A percentile compares a stretch with the other conserved stretches of the same genome.
Evolutionary conservation across 169 alveolate genomes (phyloP).

Genomic region (Cryptosporidium meleagridis): DNA sequence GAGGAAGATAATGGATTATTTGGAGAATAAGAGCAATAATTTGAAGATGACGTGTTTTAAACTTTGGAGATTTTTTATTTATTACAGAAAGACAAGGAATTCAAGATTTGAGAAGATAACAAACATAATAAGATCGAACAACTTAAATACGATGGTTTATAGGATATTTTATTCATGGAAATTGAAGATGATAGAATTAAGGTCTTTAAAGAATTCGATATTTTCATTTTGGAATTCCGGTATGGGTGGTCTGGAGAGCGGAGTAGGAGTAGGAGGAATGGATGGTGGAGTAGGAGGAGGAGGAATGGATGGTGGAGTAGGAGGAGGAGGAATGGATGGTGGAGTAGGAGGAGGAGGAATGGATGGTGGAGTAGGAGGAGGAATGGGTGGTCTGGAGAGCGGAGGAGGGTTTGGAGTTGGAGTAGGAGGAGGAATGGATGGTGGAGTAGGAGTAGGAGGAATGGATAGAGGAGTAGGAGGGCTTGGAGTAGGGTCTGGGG

Average conservation of each 20-base stretch:
- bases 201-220: slow-evolving; percentile 52
- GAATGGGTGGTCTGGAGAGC: too few relatives aligned
- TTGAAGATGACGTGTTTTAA: slow-evolving; percentile 15
- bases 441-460: not conserved
- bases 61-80: slow-evolving; percentile 58
- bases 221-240: slow-evolving; percentile 23
- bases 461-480: not conserved
- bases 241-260: not conserved
- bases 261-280: not conserved
- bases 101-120: slow-evolving; percentile 26
- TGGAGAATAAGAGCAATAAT: not conserved
- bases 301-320: not conserved
- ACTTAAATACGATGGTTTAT: not conserved
- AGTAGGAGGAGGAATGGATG: too few relatives aligned
- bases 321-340: too few relatives aligned
- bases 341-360: not conserved
- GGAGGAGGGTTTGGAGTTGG: too few relatives aligned
- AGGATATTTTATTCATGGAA: slow-evolving; percentile 53
- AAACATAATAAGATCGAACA: slow-evolving; percentile 7
- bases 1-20: not conserved
- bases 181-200: slow-evolving; percentile 36
- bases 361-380: too few relatives aligned
- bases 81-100: slow-evolving; percentile 39
- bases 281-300: not conserved
- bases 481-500: not conserved